Evolutionary conservation across 352 stramenopile species (phyloP), one percentile per base, ranked within the genome.

Genomic region (Phytopythium vexans): DNA sequence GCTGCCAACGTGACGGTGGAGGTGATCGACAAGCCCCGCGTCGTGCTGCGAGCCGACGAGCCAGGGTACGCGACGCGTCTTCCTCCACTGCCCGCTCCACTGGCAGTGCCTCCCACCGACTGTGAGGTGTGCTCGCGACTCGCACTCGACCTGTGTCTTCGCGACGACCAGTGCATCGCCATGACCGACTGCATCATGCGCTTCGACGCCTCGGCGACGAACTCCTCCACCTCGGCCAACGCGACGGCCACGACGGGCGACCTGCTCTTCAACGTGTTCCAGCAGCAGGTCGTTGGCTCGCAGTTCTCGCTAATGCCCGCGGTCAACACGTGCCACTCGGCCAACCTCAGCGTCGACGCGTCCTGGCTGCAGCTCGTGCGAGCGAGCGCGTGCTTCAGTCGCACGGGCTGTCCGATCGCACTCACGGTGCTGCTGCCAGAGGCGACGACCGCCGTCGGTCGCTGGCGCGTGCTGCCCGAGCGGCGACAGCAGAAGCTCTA

Each of bases 141-240:
- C 33, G 70, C 70, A 7, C 56, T 87, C 4, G 58, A 82, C 38
- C 62, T 61, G 6, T 87, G 76, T 56, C 64, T 87, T 10, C 73
- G 76, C 8, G 73, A 87, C 43, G 46, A 66, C 1, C 52, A 60
- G 32, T 87, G 76, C 37, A 70, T 75, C 4, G 66, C 66, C 38
- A 79, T 77, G 59, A 81, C 73, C 9, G 73, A 84, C 41, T 87
- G 76, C 49, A 65, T 87, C 12, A 52, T 67, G 38, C 66, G 74
- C 2, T 67, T 54, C 31, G 48, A 58, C 27, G 44, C 56, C 6
- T 51, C 51, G 3, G 48, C 62, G 40, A 21, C 33, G 10, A 16
- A n/a, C 7, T 5, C 52, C 14, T 14, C 33, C 21, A 14, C 44
- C 40, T 35, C 60, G 10, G 60, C 47, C 4, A 36, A 32, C 31